Conservation (phyloP, 176 grass and related monocot species). For the Oryza meyeriana region DNA sequence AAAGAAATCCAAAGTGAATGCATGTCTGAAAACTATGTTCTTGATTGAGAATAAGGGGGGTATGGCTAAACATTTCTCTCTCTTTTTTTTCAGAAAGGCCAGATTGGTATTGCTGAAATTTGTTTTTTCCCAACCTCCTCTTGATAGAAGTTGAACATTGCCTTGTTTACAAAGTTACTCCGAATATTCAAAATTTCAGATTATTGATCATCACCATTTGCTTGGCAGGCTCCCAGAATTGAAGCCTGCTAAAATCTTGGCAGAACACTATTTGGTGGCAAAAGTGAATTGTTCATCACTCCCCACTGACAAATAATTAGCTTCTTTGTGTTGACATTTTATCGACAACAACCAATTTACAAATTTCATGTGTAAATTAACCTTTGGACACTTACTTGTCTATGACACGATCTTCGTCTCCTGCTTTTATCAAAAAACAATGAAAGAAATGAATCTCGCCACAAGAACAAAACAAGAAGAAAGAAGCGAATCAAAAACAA, state of each 20-base stretch:
- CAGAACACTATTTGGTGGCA: background rate
- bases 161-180: background rate
- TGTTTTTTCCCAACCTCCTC: background rate
- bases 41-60: constrained; percentile 5
- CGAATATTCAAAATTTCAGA: background rate
- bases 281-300: background rate
- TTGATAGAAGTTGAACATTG: background rate
- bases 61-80: background rate
- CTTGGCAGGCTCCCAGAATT: background rate
- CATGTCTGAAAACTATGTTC: background rate
- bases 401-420: constrained; percentile 34
- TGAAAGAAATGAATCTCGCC: constrained; percentile 37
- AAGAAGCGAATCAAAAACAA: background rate
- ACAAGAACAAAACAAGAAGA: background rate
- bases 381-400: constrained; percentile 29
- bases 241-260: background rate
- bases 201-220: background rate
- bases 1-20: background rate
- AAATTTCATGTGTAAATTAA: constrained; percentile 39
- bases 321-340: background rate
- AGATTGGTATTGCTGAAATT: background rate
- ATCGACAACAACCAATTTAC: constrained; percentile 43
- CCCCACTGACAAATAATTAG: constrained; percentile 34
- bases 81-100: background rate
- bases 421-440: background rate